phyloP scores from a whole-genome alignment of 352 stramenopile species.

The Phytophthora boehmeriae region DNA sequence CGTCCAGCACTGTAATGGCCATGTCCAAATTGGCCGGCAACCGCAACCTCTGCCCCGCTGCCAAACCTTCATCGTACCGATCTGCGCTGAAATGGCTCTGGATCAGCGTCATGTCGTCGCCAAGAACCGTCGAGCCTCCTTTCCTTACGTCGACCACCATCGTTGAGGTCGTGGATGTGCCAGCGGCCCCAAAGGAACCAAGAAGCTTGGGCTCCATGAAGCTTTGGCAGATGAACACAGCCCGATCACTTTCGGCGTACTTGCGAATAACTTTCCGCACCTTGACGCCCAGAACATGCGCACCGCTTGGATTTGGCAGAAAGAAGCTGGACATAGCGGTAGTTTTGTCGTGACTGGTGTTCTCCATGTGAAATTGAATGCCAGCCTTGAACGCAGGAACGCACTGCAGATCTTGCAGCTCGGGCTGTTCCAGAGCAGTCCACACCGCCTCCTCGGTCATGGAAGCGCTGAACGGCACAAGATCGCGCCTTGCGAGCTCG shows the following conservation, averaged over 20 bases:
- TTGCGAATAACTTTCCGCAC: constrained; percentile 7
- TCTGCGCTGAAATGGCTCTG: constrained; percentile 9
- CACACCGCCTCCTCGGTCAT: constrained; percentile 6
- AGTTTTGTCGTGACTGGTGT: neutral
- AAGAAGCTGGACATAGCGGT: constrained; percentile 1
- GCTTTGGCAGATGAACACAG: constrained; percentile 7
- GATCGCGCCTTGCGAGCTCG: neutral
- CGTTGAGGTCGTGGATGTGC: constrained; percentile 4
- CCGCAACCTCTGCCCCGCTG: neutral
- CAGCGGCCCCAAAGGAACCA: neutral
- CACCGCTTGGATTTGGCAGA: neutral
- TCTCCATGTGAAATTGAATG: neutral
- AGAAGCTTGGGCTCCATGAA: neutral
- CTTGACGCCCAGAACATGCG: neutral
- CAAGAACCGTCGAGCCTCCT: neutral
- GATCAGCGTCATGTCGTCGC: neutral
- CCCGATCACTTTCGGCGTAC: constrained; percentile 6
- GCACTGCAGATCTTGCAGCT: constrained; percentile 7
- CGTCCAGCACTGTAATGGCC: constrained; percentile 9
- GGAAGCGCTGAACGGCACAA: neutral
- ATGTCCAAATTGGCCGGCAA: constrained; percentile 4
- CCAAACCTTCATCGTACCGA: constrained; percentile 8
- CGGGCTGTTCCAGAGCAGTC: constrained; percentile 2
- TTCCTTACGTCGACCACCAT: constrained; percentile 3
- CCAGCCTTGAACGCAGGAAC: neutral